Conservation (phyloP, 2,329 filamentous ascomycete species). For the Fusarium neocosmosporiellum region DNA sequence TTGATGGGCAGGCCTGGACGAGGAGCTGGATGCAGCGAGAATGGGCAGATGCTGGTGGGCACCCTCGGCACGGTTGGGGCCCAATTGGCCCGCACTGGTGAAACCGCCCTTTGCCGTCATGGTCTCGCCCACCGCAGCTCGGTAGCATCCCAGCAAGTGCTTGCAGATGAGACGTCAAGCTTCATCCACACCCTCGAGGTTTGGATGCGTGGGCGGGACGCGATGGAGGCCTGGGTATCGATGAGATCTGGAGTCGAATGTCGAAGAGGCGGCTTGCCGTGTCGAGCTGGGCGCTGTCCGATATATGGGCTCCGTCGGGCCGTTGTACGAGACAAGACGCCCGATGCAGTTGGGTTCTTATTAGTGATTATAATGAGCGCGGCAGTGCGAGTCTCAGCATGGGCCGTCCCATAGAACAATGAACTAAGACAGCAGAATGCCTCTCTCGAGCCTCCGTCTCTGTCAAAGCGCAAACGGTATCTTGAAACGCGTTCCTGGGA, state of each 20-base stretch:
- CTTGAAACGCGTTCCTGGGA: slow-evolving; percentile 27
- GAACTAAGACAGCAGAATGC: slow-evolving; percentile 31
- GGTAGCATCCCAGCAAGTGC: slow-evolving; percentile 43
- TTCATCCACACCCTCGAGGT: slow-evolving; percentile 8
- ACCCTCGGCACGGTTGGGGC: slow-evolving; percentile 31
- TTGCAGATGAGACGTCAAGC: slow-evolving; percentile 35
- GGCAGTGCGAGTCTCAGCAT: slow-evolving; percentile 30
- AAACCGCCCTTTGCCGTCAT: slow-evolving; percentile 46
- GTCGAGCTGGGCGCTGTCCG: slow-evolving; percentile 1
- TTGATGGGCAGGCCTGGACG: slow-evolving; percentile 24
- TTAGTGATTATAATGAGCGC: slow-evolving; percentile 30
- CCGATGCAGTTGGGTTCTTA: slow-evolving; percentile 3
- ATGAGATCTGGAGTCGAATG: not conserved
- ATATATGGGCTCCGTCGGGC: not conserved
- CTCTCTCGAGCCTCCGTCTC: slow-evolving; percentile 11
- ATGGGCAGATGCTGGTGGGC: slow-evolving; percentile 30
- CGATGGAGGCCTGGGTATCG: slow-evolving; percentile 1
- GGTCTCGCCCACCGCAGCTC: slow-evolving; percentile 36
- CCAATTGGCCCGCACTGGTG: slow-evolving; percentile 42
- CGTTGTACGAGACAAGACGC: not conserved
- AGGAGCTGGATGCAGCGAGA: slow-evolving; percentile 20
- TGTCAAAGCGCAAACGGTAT: slow-evolving; percentile 24
- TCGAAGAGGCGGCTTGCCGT: not conserved
- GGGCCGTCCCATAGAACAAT: slow-evolving; percentile 24
- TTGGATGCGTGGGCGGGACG: not conserved